phyloP scores from a whole-genome alignment of 179 eudicot genomes.

The Sideroxylon spinosum region DNA sequence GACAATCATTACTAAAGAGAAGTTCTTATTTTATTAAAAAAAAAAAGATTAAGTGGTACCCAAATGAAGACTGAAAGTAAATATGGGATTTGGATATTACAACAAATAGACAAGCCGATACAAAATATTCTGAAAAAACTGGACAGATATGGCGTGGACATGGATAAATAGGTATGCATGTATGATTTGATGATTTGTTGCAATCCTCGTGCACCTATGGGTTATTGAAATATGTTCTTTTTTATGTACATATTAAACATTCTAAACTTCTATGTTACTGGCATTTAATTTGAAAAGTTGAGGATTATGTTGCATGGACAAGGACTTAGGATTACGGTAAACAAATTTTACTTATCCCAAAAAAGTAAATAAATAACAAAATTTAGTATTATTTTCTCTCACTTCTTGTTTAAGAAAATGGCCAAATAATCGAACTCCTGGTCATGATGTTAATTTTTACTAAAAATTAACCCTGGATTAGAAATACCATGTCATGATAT shows the following conservation, averaged over 20 bases:
- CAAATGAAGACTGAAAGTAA: neutral
- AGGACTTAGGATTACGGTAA: neutral
- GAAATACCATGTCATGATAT: too few relatives aligned
- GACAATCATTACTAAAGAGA: conserved; percentile 1
- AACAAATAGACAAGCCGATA: neutral
- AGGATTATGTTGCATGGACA: neutral
- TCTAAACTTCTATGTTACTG: neutral
- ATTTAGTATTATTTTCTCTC: neutral
- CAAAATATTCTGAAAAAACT: neutral
- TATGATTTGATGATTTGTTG: neutral
- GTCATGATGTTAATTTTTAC: too few relatives aligned
- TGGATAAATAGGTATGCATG: too few relatives aligned
- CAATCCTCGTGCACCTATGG: neutral
- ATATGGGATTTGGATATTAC: neutral
- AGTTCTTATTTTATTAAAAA: neutral
- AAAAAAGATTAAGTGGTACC: neutral
- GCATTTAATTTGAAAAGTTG: neutral
- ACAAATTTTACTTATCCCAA: too few relatives aligned
- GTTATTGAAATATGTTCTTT: neutral
- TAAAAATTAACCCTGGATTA: too few relatives aligned
- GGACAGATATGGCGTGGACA: neutral
- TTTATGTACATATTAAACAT: neutral
- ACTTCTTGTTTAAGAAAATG: too few relatives aligned
- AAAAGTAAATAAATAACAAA: neutral
- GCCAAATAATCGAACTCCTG: too few relatives aligned